Evolutionary conservation across 2,329 filamentous ascomycete genomes (phyloP).

Genomic region (Metarhizium humberi): DNA sequence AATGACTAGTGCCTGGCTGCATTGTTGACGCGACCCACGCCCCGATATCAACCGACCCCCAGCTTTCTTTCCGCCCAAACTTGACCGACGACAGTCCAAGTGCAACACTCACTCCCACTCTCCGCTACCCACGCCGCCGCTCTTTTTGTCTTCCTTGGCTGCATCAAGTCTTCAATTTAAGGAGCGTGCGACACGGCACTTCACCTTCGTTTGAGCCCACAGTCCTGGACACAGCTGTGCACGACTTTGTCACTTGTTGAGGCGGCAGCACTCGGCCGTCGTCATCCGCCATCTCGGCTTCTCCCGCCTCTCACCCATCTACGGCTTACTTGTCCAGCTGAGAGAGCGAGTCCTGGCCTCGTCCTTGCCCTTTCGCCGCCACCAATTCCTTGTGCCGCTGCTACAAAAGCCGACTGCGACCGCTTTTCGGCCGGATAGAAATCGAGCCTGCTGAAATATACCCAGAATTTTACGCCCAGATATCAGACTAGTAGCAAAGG

Average conservation of each 20-base stretch:
- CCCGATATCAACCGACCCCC: background rate
- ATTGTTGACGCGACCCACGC: background rate
- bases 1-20: background rate
- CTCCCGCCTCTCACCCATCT: background rate
- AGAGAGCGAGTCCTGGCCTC: too few relatives aligned
- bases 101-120: background rate
- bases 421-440: background rate
- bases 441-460: background rate
- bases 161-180: background rate
- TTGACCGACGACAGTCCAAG: background rate
- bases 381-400: too few relatives aligned
- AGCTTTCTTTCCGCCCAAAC: background rate
- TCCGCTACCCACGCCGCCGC: background rate
- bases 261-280: too few relatives aligned
- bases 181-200: background rate
- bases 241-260: background rate
- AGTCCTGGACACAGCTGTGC: background rate
- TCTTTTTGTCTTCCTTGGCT: background rate
- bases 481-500: background rate
- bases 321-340: too few relatives aligned
- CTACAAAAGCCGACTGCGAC: background rate
- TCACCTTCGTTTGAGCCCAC: background rate
- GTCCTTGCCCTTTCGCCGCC: too few relatives aligned
- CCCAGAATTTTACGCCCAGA: background rate
- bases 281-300: background rate